Base-by-base conservation (phyloP, 108 stramenopile genomes). In the Cylindrotheca fusiformis region DNA sequence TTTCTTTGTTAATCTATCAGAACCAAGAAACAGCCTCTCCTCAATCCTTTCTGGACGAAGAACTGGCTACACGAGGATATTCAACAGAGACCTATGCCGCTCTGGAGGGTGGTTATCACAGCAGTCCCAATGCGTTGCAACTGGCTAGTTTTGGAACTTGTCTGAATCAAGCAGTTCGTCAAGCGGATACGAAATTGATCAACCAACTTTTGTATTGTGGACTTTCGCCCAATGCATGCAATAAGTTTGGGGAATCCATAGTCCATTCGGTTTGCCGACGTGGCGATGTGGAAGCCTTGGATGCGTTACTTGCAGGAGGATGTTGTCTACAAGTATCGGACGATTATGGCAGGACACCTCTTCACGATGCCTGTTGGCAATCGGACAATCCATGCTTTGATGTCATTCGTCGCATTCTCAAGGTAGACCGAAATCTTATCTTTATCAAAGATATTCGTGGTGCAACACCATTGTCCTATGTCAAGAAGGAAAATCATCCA, bases 201-300 rank as follows among this genome's bases (percentile, higher is more conserved):
- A 6, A 14, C 6, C 10, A 41, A 6, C 14, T 41, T 6, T 10
- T 41, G 36, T 10, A 41, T 6, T 14, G 6, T 14, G 36, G 36
- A 10, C 10, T 41, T 14, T 41, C 36, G 10, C 36, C 36, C 36
- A 41, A 58, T 6, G 31, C 32, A 8, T 93, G 92, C 76, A 95
- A 95, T 55, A 76, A 69, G 24, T 87, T 84, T 56, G 84, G 84
- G 2, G 92, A 93, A 63, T 86, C 85, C 18, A 65, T 90, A 19
- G 71, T 89, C 14, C 91, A 89, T 63, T 78, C 75, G 58, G 82
- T 80, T 17, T 87, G 86, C 55, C 82, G 88, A 14, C 69, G 80
- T 21, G 85, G 83, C 0, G 65, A 85, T 50, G 31, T 58, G 45
- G 55, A 74, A 21, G 49, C 75, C 32, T 67, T 88, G 2, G 57